These are phyloP conservation scores for Brassica cretica DNA, from an alignment of 345 rosid genomes.

Conservation along the genomic window DNA sequence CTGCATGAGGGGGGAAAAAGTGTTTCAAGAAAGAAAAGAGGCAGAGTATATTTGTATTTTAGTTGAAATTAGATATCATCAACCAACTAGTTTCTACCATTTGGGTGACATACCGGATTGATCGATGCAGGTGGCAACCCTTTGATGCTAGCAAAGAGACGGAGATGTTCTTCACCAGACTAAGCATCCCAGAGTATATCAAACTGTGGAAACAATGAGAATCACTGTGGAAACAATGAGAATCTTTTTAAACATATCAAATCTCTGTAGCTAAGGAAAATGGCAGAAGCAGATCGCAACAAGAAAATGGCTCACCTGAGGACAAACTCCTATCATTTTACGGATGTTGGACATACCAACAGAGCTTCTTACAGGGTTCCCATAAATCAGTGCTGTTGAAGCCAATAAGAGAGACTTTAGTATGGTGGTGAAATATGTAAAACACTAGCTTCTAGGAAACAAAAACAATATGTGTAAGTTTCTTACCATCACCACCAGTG, in stretches of 20 bases:
- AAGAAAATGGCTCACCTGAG: conserved; percentile 57
- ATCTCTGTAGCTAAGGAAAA: neutral
- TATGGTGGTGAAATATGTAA: neutral
- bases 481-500: conserved; percentile 79
- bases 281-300: neutral
- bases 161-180: conserved; percentile 82
- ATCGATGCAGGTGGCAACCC: conserved; percentile 69
- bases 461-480: conserved; percentile 15
- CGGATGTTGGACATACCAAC: conserved; percentile 85
- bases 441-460: neutral
- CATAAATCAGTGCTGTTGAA: conserved; percentile 68
- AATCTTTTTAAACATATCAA: conserved; percentile 26
- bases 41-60: neutral
- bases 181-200: conserved; percentile 89
- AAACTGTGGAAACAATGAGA: conserved; percentile 48
- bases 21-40: neutral
- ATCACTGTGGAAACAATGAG: conserved; percentile 42
- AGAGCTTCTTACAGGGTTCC: conserved; percentile 70
- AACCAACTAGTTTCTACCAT: neutral
- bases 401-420: conserved; percentile 25
- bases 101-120: conserved; percentile 50
- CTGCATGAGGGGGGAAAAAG: conserved; percentile 37
- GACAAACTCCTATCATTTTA: conserved; percentile 84
- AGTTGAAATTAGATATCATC: conserved; percentile 7
- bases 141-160: conserved; percentile 77